Percentiles rank a stretch among this genome's conserved stretches.
These are phyloP conservation scores for Allantophomopsis lycopodina DNA, from an alignment of 2,329 filamentous ascomycete species.

Conservation along the genomic window DNA sequence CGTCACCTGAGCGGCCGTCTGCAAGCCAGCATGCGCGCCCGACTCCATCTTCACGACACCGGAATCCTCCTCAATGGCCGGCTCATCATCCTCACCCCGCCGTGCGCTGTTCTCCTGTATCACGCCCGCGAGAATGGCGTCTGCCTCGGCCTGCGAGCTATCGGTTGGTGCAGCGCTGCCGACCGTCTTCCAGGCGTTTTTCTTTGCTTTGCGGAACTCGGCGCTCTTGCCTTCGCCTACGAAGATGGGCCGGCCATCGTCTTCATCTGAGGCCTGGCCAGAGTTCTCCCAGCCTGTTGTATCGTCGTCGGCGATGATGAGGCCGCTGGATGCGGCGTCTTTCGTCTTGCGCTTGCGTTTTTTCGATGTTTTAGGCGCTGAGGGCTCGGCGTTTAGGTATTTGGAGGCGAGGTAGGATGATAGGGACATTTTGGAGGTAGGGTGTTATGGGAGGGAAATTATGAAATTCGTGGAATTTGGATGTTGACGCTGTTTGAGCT, in stretches of 20 bases:
- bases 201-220: slow-evolving; percentile 63
- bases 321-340: slow-evolving; percentile 27
- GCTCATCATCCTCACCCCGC: slow-evolving; percentile 32
- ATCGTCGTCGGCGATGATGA: slow-evolving; percentile 54
- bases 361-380: slow-evolving; percentile 36
- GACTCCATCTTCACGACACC: slow-evolving; percentile 64
- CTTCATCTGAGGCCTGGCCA: slow-evolving; percentile 31
- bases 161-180: slow-evolving; percentile 24
- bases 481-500: not conserved
- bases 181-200: slow-evolving; percentile 67
- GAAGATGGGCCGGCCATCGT: slow-evolving; percentile 33
- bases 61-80: slow-evolving; percentile 33
- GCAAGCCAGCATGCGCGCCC: slow-evolving; percentile 75
- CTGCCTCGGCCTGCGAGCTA: slow-evolving; percentile 47
- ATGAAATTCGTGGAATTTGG: not conserved
- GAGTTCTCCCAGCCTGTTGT: slow-evolving; percentile 22
- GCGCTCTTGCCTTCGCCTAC: slow-evolving; percentile 31
- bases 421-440: slow-evolving; percentile 38
- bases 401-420: slow-evolving; percentile 82
- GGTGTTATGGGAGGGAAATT: not conserved
- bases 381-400: slow-evolving; percentile 61
- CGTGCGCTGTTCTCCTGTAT: slow-evolving; percentile 50
- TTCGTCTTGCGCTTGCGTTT: slow-evolving; percentile 49
- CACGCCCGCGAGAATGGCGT: slow-evolving; percentile 63
- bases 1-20: slow-evolving; percentile 68